Evolutionary conservation across 208 protist genomes (phyloP).

Genomic region (Porcisia deanei): DNA sequence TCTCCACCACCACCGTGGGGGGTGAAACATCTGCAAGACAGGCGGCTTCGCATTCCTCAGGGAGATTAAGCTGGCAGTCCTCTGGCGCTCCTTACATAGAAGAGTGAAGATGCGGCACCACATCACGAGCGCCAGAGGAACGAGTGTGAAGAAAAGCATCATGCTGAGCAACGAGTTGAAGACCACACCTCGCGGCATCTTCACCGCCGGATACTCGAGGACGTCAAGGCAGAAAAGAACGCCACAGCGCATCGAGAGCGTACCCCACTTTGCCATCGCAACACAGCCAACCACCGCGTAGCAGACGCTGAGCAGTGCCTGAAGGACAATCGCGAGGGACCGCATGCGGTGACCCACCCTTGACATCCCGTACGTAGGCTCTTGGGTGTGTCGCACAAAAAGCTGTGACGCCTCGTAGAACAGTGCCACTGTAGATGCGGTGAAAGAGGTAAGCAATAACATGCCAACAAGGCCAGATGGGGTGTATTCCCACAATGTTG

Average conservation of each 20-base stretch:
- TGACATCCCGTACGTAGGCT: not conserved
- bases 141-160: slow-evolving; percentile 29
- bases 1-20: not conserved
- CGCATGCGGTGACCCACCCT: not conserved
- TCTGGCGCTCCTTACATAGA: not conserved
- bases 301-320: slow-evolving; percentile 7
- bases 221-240: slow-evolving; percentile 39
- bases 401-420: slow-evolving; percentile 19
- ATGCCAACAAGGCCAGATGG: slow-evolving; percentile 1
- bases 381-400: slow-evolving; percentile 13
- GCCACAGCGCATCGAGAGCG: slow-evolving; percentile 26
- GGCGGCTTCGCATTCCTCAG: not conserved
- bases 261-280: slow-evolving; percentile 23
- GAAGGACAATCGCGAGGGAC: not conserved
- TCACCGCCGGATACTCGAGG: slow-evolving; percentile 7
- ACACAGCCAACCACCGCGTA: slow-evolving; percentile 16
- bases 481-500: slow-evolving; percentile 20
- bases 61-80: not conserved
- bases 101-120: slow-evolving; percentile 9
- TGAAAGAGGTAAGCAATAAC: slow-evolving; percentile 11
- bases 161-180: slow-evolving; percentile 26
- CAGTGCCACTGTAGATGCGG: not conserved
- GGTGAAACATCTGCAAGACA: slow-evolving; percentile 3
- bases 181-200: slow-evolving; percentile 12
- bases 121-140: slow-evolving; percentile 32